phyloP scores from a whole-genome alignment of 805 yeast genomes.

The Metschnikowia amazonensis region DNA sequence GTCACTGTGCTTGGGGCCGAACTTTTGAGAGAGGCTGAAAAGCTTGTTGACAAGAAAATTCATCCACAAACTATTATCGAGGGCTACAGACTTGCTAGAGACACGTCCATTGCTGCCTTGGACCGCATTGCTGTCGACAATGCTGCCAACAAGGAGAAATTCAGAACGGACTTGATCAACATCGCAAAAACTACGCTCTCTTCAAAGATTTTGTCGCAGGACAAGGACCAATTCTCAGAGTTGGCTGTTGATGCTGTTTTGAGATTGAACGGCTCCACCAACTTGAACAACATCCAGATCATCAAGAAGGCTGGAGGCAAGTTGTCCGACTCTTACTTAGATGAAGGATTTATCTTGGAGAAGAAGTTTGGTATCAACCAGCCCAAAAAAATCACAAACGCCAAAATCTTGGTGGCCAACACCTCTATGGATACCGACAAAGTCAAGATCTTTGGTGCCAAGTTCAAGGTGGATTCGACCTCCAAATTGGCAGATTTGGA shows the following conservation, averaged over 20 bases:
- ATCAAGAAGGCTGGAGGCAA: constrained; percentile 93
- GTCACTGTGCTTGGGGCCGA: constrained; percentile 92
- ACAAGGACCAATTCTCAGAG: constrained; percentile 81
- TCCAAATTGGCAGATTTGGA: constrained; percentile 91
- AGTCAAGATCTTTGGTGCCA: constrained; percentile 96
- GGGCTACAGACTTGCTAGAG: constrained; percentile 86
- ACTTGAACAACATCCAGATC: constrained; percentile 88
- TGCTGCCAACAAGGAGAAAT: constrained; percentile 51
- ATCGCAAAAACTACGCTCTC: constrained; percentile 93
- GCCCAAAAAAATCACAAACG: constrained; percentile 79
- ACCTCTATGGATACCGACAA: constrained; percentile 97
- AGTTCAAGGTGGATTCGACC: constrained; percentile 93
- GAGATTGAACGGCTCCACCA: constrained; percentile 80
- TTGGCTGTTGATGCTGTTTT: constrained; percentile 93
- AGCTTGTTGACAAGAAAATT: constrained; percentile 83
- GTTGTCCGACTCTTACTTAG: constrained; percentile 85
- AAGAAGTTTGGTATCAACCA: constrained; percentile 93
- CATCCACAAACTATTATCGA: constrained; percentile 98
- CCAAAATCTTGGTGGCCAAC: constrained; percentile 86
- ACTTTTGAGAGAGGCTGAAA: constrained; percentile 89
- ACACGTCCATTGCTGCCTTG: constrained; percentile 80
- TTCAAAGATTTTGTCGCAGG: constrained; percentile 92
- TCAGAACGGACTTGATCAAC: constrained; percentile 72
- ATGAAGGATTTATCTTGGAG: constrained; percentile 91
- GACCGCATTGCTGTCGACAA: constrained; percentile 74